Evolutionary conservation across 352 stramenopile species (phyloP).

Genomic region (Plasmopara viticola): DNA sequence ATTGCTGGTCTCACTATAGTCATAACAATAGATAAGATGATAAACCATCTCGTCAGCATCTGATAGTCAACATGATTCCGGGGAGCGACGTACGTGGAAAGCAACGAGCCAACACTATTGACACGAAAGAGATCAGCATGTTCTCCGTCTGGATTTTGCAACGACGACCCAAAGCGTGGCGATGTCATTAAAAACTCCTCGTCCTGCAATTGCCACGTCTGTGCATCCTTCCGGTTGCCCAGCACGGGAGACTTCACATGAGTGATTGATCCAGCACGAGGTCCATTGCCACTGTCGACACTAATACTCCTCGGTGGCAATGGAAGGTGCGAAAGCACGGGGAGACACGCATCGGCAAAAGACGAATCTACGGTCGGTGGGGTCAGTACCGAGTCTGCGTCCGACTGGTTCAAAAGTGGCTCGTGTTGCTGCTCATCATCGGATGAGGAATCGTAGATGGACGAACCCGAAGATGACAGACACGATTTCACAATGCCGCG

Average conservation of each 20-base stretch:
- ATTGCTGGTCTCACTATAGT: constrained; percentile 24
- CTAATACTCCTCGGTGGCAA: constrained; percentile 36
- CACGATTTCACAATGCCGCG: constrained; percentile 38
- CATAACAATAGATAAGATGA: not conserved
- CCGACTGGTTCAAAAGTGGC: constrained; percentile 13
- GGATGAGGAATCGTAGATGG: constrained; percentile 41
- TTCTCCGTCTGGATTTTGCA: constrained; percentile 14
- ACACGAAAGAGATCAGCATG: constrained; percentile 27
- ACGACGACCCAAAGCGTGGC: constrained; percentile 37
- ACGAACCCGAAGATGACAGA: constrained; percentile 50
- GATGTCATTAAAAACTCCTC: constrained; percentile 59
- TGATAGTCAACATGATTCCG: not conserved
- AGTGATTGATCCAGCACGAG: constrained; percentile 14
- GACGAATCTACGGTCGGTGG: constrained; percentile 29
- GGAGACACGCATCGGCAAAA: constrained; percentile 43
- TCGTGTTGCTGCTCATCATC: constrained; percentile 40
- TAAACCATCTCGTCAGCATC: constrained; percentile 5
- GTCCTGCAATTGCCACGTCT: constrained; percentile 66
- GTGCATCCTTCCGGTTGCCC: constrained; percentile 48
- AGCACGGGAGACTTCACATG: constrained; percentile 46
- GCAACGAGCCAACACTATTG: constrained; percentile 21
- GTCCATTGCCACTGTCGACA: constrained; percentile 33
- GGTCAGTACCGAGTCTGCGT: constrained; percentile 6
- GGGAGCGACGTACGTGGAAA: constrained; percentile 25
- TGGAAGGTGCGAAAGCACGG: constrained; percentile 40